Conservation (phyloP, 352 stramenopile genomes). For the Phytopythium ostracodes region DNA sequence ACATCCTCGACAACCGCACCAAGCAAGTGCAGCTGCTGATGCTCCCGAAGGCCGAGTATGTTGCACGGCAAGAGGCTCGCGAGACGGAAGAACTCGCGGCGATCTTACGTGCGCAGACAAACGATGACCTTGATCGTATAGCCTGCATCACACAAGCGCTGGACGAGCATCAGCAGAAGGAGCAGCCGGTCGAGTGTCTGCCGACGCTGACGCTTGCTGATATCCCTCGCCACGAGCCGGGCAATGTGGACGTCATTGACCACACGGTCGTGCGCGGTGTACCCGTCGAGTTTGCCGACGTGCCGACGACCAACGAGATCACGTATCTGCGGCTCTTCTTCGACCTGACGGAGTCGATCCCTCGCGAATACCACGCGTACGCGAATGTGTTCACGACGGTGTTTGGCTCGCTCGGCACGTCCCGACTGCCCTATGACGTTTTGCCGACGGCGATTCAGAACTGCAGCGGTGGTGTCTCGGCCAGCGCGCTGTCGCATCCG, state of each 20-base stretch:
- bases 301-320: constrained; percentile 81
- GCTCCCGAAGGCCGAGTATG: constrained; percentile 57
- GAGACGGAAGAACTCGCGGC: constrained; percentile 47
- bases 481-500: constrained; percentile 44
- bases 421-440: constrained; percentile 54
- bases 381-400: constrained; percentile 68
- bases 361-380: constrained; percentile 59
- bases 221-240: constrained; percentile 45
- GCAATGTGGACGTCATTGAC: constrained; percentile 50
- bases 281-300: constrained; percentile 53
- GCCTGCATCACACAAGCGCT: constrained; percentile 38
- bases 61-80: constrained; percentile 45
- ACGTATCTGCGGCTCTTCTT: constrained; percentile 77
- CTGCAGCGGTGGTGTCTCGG: constrained; percentile 72
- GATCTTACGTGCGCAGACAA: constrained; percentile 36
- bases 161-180: constrained; percentile 56
- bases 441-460: constrained; percentile 74
- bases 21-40: constrained; percentile 73
- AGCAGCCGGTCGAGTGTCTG: constrained; percentile 66
- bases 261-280: constrained; percentile 20
- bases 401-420: constrained; percentile 73
- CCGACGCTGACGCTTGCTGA: constrained; percentile 69
- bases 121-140: constrained; percentile 58
- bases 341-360: constrained; percentile 41
- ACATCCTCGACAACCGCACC: constrained; percentile 43